phyloP scores from a whole-genome alignment of 768 basidiomycete species.

The Rhizopogon vesiculosus region DNA sequence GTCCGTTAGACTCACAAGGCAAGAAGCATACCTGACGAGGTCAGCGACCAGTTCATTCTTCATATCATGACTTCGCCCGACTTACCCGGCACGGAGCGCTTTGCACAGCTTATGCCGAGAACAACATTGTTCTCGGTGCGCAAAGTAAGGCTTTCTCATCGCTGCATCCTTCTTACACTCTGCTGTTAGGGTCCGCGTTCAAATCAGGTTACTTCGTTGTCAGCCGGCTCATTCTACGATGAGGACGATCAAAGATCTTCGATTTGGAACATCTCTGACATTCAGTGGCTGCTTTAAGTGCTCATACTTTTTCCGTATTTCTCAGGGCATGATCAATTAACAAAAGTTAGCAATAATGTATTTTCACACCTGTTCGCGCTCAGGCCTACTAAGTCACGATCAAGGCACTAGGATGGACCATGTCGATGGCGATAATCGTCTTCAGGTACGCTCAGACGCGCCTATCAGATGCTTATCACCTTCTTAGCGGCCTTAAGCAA shows the following conservation, averaged over 20 bases:
- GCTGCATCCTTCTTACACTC: not conserved
- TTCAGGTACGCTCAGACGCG: not conserved
- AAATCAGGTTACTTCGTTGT: not conserved
- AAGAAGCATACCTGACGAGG: not conserved
- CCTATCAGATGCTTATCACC: constrained; percentile 3
- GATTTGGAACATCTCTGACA: not conserved
- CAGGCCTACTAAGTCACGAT: no score
- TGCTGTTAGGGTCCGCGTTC: not conserved
- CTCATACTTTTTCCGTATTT: not conserved
- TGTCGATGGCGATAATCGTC: not conserved
- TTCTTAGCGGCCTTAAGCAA: constrained; percentile 2
- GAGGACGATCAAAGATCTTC: not conserved
- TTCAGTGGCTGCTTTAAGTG: not conserved
- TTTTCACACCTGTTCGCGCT: no score
- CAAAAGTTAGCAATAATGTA: not conserved
- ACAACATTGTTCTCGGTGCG: not conserved
- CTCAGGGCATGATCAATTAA: not conserved
- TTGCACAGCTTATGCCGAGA: not conserved
- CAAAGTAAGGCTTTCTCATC: not conserved
- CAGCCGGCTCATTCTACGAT: no score
- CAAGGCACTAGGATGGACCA: not conserved
- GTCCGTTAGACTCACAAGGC: not conserved
- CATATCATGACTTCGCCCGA: not conserved
- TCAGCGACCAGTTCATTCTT: not conserved
- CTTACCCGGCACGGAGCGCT: not conserved